Base-by-base conservation (phyloP, 805 yeast genomes). In the Teunomyces tritomae region DNA sequence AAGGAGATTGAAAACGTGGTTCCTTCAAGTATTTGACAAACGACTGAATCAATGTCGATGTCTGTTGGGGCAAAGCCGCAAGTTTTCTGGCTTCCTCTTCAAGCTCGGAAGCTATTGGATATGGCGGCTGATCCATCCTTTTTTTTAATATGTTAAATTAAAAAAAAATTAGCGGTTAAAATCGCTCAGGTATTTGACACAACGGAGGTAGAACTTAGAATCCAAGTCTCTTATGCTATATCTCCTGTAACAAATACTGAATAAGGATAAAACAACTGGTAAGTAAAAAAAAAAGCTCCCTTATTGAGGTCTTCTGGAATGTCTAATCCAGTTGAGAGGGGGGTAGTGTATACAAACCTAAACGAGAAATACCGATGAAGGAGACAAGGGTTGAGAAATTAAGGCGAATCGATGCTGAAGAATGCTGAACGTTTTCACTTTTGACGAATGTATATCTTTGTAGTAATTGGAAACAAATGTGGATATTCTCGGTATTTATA, bases 1-100 rank as follows among this genome's bases (percentile, higher is more conserved):
- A 57, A 5, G 77, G 77, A 34, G 68, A 57, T 55, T 67, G 76
- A 50, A 65, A 73, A 24, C 77, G 61, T 8, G 77, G 77, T 49
- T 72, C 77, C 51, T 68, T 68, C 46, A 73, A 59, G 47, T 71
- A 71, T 47, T 59, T 62, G 28, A 67, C 51, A 41, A 68, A 68
- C 8, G 57, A 58, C 29, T 53, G 52, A n/a, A 63, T 61, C 39
- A 69, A 53, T 4, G 61, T 57, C 8, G 49, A 30, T 11, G 66
- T 58, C 55, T 57, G 67, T 2, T 67, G 68, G 40, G 67, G 65
- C 16, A 65, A 56, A 9, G 50, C 55, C 6, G 52, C 43, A 16
- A 51, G 52, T 5, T 49, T 37, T 43, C 47, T 52, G 37, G 61
- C 65, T 45, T 67, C 72, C 3, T 56, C 59, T 29, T 54, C 56